Evolutionary conservation across 2,329 filamentous ascomycete species (phyloP).

Genomic region (Xylariaceae sp.): DNA sequence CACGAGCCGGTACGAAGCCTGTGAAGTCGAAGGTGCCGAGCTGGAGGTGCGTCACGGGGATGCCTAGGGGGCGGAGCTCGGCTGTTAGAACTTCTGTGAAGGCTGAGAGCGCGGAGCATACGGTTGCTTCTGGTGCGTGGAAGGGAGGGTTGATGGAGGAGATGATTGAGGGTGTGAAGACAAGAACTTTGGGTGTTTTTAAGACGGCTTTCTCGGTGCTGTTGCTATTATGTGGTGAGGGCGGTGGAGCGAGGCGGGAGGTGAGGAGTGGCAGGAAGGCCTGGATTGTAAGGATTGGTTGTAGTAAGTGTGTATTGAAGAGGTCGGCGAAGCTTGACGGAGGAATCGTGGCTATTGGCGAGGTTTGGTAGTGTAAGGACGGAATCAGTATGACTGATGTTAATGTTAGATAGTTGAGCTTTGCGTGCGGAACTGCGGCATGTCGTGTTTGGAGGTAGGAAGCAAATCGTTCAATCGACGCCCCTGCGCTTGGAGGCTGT

Average conservation of each 20-base stretch:
- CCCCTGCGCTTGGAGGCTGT: slow-evolving; percentile 71
- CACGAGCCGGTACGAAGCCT: slow-evolving; percentile 60
- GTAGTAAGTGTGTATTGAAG: slow-evolving; percentile 89
- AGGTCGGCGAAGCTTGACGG: slow-evolving; percentile 86
- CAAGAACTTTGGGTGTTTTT: slow-evolving; percentile 70
- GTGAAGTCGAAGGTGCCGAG: slow-evolving; percentile 90
- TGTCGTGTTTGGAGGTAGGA: slow-evolving; percentile 76
- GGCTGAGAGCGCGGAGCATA: slow-evolving; percentile 85
- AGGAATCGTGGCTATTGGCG: slow-evolving; percentile 84
- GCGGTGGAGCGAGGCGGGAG: slow-evolving; percentile 56
- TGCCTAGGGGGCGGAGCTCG: slow-evolving; percentile 77
- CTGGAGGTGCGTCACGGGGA: slow-evolving; percentile 86
- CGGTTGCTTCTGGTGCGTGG: slow-evolving; percentile 83
- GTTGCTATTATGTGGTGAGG: slow-evolving; percentile 47
- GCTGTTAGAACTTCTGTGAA: slow-evolving; percentile 82
- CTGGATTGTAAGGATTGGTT: slow-evolving; percentile 87
- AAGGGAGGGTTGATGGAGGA: slow-evolving; percentile 80
- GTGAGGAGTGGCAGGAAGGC: slow-evolving; percentile 84
- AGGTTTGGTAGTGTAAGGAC: slow-evolving; percentile 78
- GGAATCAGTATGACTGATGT: slow-evolving; percentile 85
- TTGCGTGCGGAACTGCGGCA: slow-evolving; percentile 76
- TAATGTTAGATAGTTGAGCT: slow-evolving; percentile 76
- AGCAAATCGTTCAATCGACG: slow-evolving; percentile 75
- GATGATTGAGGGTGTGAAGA: slow-evolving; percentile 82
- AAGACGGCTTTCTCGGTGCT: slow-evolving; percentile 41